Base-by-base conservation (phyloP, 2,329 filamentous ascomycete genomes). In the Fusarium tuaranense region DNA sequence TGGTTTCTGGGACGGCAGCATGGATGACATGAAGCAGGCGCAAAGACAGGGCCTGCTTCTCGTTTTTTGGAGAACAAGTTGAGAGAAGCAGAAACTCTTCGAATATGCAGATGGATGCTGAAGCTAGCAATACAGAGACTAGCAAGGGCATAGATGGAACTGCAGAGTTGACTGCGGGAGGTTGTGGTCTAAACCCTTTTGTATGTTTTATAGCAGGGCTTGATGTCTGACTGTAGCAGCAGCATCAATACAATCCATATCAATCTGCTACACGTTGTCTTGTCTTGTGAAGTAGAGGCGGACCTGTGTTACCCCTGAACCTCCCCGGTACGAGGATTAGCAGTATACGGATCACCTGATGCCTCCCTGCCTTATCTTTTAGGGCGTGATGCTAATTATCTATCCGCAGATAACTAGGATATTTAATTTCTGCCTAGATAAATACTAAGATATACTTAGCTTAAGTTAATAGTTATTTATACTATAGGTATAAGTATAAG, bases 201-300 rank as follows among this genome's bases (percentile, higher is more conserved):
- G 73, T 72, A 75, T 75, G 72, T 75, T 75, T 75, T 75, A 75
- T 68, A 75, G 60, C 57, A 68, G 63, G 63, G 65, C 67, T 44
- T 66, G 72, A 68, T 68, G 67, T 71, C 69, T 65, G 62, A 61
- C 63, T 63, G 59, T 20, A 46, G 55, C 55, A 59, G 55, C 39
- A 59, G 46, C 66, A 70, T 64, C 67, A 63, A 55, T 67, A 74
- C 59, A 72, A 53, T 51, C 39, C 55, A 63, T 65, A 60, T 18
- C 39, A 65, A 38, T 65, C 30, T 39, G 61, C 44, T 59, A 48
- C 32, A 39, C 51, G 25, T 18, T n/a, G 61, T 34, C 25, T 27
- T 65, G 27, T 30, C 3, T 39, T 16, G 32, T 27, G 48, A 53
- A 53, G 27, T 13, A 3, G 25, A n/a, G 7, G 48, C 12, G 16